Evolutionary conservation across 345 rosid species (phyloP), one percentile per base, ranked within the genome.

Genomic region (Salix brachista): DNA sequence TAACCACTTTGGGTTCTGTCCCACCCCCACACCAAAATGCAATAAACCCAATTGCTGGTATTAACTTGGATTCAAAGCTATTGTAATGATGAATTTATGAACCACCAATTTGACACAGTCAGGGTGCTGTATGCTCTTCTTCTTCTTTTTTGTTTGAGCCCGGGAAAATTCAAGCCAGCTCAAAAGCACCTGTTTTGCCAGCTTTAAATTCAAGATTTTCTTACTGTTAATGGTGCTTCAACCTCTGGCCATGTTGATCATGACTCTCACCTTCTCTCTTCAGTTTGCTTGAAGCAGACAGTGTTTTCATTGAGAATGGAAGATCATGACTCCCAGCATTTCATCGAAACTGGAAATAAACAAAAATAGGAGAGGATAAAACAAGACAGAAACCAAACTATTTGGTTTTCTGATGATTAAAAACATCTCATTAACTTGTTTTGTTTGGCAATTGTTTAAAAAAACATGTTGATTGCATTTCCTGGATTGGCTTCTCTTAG

Each of bases 251-350:
- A 96, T 42, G 76, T 78, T 14, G 92, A 82, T 30, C 32, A 30
- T 30, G 32, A 21, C 56, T n/a, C 86, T 32, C 66, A 93, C 99
- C 96, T 82, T 93, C 91, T 79, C 87, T 91, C 52, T 88, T 91
- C 78, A 93, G 83, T 58, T 88, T 87, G 83, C 69, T 83, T 37
- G 91, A 65, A 65, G 86, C 79, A 41, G 88, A 79, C 67, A 93
- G 77, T 65, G 97, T 90, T 78, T 95, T 90, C 11, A 89, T 79
- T n/a, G 99, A 89, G 70, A 95, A 83, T 69, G 84, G 86, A 81
- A 95, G 98, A 89, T 95, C 99, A 87, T 95, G 99, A 84, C 93
- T 95, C 80, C 99, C 99, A 75, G 99, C 92, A 83, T 95, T 95
- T 78, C 99, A 96, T 42, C 99, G 97, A 48, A 86, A 83, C 99